Evolutionary conservation across 192 early-diverging fungal genomes (phyloP).

Genomic region (Coemansia sp.): DNA sequence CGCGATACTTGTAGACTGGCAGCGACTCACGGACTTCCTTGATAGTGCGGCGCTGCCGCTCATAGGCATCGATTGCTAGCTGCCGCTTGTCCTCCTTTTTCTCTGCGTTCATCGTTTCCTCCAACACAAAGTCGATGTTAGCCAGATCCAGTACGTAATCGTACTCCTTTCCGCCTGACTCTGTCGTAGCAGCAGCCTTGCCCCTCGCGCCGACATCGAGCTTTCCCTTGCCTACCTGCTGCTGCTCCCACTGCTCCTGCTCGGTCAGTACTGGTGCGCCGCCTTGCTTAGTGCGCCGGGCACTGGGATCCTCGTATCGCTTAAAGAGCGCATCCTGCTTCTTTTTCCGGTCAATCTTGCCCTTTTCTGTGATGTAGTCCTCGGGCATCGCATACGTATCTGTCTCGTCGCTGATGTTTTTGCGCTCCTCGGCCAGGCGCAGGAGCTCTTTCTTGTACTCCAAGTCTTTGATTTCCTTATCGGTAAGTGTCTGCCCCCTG

Average conservation of each 20-base stretch:
- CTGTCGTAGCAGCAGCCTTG: slow-evolving; percentile 43
- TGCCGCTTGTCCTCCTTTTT: slow-evolving; percentile 59
- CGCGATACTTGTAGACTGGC: slow-evolving; percentile 85
- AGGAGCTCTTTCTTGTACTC: slow-evolving; percentile 87
- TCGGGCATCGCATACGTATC: slow-evolving; percentile 88
- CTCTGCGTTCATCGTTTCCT: slow-evolving; percentile 60
- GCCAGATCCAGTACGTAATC: slow-evolving; percentile 95
- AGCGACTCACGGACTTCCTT: slow-evolving; percentile 66
- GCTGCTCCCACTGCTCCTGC: slow-evolving; percentile 91
- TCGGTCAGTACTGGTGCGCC: slow-evolving; percentile 59
- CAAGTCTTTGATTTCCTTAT: slow-evolving; percentile 70
- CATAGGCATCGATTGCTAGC: slow-evolving; percentile 59
- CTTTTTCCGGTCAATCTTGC: slow-evolving; percentile 94
- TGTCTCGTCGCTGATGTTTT: slow-evolving; percentile 70
- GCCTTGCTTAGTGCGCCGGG: slow-evolving; percentile 22
- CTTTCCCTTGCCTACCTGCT: slow-evolving; percentile 68
- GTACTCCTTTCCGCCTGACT: slow-evolving; percentile 63
- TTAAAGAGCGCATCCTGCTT: slow-evolving; percentile 83
- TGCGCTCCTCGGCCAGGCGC: slow-evolving; percentile 78
- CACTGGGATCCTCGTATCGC: slow-evolving; percentile 78
- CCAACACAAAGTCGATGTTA: slow-evolving; percentile 87
- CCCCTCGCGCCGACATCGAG: slow-evolving; percentile 57
- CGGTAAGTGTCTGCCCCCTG: slow-evolving; percentile 66
- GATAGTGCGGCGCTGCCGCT: slow-evolving; percentile 62
- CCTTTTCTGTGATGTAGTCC: slow-evolving; percentile 98